Conservation (phyloP, 139 green algal species). For the Coccomyxa sp. region DNA sequence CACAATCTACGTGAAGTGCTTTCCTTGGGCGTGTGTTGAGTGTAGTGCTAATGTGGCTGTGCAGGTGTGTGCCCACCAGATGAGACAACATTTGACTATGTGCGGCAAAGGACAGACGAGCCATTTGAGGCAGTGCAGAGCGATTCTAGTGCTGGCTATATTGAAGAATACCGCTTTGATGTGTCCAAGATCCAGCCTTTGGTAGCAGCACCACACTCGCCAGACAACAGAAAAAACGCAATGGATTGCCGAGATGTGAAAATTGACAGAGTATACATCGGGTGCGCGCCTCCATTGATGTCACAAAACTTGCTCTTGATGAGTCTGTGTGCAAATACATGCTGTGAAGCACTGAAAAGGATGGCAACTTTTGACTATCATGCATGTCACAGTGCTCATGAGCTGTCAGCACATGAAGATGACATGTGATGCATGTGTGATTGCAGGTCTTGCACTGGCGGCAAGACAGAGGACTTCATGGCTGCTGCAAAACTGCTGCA, state of each 20-base stretch:
- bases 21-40: not conserved
- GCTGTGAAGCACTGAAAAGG: not conserved
- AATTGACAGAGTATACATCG: constrained; percentile 97
- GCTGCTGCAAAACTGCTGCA: constrained; percentile 87
- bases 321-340: not conserved
- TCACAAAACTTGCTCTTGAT: not conserved
- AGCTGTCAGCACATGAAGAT: too few relatives aligned
- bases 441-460: constrained; percentile 65
- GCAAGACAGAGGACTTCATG: constrained; percentile 96
- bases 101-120: constrained; percentile 67
- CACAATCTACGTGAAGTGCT: not conserved
- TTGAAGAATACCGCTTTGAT: constrained; percentile 78
- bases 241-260: constrained; percentile 71
- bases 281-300: constrained; percentile 25
- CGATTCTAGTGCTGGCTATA: constrained; percentile 63
- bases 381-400: too few relatives aligned
- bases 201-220: constrained; percentile 91
- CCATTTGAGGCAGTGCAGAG: constrained; percentile 75
- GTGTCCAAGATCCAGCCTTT: constrained; percentile 91
- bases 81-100: constrained; percentile 91
- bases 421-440: not conserved
- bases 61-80: constrained; percentile 65
- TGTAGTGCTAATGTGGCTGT: not conserved
- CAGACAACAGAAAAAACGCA: constrained; percentile 91
- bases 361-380: not conserved